Evolutionary conservation across 441 rosid genomes (phyloP).

Genomic region (Aquilaria agallochum): DNA sequence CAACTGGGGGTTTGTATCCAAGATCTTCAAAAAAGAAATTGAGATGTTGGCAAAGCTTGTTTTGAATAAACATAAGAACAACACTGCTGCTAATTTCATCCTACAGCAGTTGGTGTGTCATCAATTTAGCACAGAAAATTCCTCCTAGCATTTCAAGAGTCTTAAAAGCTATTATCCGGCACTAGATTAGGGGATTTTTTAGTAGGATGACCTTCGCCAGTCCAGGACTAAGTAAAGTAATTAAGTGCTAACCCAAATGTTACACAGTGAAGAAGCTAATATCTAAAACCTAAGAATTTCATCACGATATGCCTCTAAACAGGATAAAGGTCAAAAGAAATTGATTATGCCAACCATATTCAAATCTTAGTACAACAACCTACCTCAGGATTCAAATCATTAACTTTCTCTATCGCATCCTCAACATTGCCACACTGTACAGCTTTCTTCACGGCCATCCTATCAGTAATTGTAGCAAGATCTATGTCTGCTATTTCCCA

Average conservation of each 20-base stretch:
- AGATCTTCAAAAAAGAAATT: conserved; percentile 47
- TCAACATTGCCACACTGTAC: conserved; percentile 93
- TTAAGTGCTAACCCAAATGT: too few species aligned
- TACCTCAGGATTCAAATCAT: conserved; percentile 95
- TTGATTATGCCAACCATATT: neutral
- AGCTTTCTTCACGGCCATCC: conserved; percentile 96
- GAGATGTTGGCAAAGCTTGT: neutral
- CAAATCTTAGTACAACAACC: conserved; percentile 10
- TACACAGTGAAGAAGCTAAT: too few species aligned
- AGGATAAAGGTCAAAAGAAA: too few species aligned
- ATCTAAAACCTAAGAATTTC: too few species aligned
- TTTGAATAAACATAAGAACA: too few species aligned
- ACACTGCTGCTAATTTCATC: too few species aligned
- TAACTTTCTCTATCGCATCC: conserved; percentile 96
- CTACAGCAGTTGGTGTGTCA: neutral
- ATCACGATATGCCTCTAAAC: too few species aligned
- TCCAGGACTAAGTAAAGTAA: too few species aligned
- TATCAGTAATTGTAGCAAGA: conserved; percentile 84
- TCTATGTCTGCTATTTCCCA: conserved; percentile 79
- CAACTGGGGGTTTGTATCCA: conserved; percentile 91
- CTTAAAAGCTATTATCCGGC: too few species aligned
- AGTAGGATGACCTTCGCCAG: too few species aligned
- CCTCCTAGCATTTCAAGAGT: too few species aligned
- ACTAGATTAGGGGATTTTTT: too few species aligned
- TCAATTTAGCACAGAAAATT: neutral